These are phyloP conservation scores for Hygrophorus russula DNA, from an alignment of 768 basidiomycete genomes.

Conservation along the genomic window DNA sequence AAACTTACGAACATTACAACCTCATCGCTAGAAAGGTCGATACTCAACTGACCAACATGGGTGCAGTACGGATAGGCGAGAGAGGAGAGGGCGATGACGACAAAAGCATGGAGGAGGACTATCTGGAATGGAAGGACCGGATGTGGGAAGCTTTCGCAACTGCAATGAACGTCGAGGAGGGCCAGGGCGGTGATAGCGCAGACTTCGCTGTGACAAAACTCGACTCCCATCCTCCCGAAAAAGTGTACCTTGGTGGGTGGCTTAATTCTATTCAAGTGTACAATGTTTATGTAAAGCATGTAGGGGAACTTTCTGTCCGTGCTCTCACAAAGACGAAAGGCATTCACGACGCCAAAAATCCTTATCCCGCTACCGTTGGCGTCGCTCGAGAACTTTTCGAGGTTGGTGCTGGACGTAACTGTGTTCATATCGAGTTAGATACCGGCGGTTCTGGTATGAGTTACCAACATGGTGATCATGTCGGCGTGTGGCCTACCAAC, in stretches of 20 bases:
- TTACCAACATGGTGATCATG: conserved; percentile 98
- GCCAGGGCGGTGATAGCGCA: conserved; percentile 87
- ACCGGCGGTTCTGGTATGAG: conserved; percentile 92
- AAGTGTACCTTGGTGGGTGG: conserved; percentile 80
- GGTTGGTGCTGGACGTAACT: conserved; percentile 66
- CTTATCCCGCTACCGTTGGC: conserved; percentile 77
- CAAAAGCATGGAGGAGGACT: conserved; percentile 99
- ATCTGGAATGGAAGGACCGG: conserved; percentile 95
- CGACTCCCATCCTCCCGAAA: conserved; percentile 62
- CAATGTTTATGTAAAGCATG: background rate
- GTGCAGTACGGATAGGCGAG: conserved; percentile 76
- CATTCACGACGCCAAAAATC: conserved; percentile 97
- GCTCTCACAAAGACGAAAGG: conserved; percentile 90
- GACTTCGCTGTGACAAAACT: conserved; percentile 91
- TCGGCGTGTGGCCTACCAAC: conserved; percentile 96
- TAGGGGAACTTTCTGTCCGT: conserved; percentile 91
- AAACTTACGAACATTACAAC: conserved; percentile 95
- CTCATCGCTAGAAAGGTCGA: conserved; percentile 79
- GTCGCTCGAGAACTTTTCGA: conserved; percentile 78
- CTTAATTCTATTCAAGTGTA: background rate
- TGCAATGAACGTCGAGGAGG: conserved; percentile 85
- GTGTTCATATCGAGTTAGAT: conserved; percentile 88
- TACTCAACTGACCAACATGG: conserved; percentile 59
- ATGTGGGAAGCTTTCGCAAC: conserved; percentile 92
- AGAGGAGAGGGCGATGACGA: conserved; percentile 97